Evolutionary conservation across 331 rosid species (phyloP), one percentile per base, ranked within the genome.

Genomic region (Malus hybrid): DNA sequence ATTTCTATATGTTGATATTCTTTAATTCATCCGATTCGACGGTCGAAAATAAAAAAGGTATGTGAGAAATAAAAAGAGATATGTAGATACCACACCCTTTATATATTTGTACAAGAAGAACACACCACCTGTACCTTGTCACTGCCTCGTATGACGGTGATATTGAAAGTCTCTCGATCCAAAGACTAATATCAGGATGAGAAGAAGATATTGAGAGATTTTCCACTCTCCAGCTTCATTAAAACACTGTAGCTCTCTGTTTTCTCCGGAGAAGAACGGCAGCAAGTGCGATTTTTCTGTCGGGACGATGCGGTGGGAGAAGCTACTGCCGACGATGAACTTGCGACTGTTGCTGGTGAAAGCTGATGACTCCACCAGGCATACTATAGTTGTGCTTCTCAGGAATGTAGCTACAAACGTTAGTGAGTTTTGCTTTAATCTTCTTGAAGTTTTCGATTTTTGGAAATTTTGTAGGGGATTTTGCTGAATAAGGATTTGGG

Each of bases 291-390:
- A 71, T 20, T 84, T 86, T 56, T 84, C 87, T 62, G 76, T 63
- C 61, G 94, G 92, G 27, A 78, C 82, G 44, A 76, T 90, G 84
- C 80, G 82, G 77, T 94, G 97, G 97, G 94, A 92, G 69, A 89
- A 82, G 32, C 85, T 94, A 54, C 65, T 92, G 83, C 95, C 91
- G 3, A 84, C 52, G 72, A 90, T 90, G 95, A 78, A 42, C 77
- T 56, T 94, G 77, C 87, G 96, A 75, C 93, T 94, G 2, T 75
- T 94, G 60, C 80, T 94, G 77, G 96, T 90, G 42, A 97, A 94
- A 83, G 89, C 99, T 6, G 99, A 94, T 77, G 99, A 94, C 34
- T 94, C 93, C 61, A 94, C 99, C 4, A 85, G 99, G 39, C 99
- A 94, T 85, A 22, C 24, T 22, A 22, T 22, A 22, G 24, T 22